Percentiles rank a stretch among this genome's conserved stretches.
Conservation (phyloP, 305 asterid species). For the Rubia peregrina region DNA sequence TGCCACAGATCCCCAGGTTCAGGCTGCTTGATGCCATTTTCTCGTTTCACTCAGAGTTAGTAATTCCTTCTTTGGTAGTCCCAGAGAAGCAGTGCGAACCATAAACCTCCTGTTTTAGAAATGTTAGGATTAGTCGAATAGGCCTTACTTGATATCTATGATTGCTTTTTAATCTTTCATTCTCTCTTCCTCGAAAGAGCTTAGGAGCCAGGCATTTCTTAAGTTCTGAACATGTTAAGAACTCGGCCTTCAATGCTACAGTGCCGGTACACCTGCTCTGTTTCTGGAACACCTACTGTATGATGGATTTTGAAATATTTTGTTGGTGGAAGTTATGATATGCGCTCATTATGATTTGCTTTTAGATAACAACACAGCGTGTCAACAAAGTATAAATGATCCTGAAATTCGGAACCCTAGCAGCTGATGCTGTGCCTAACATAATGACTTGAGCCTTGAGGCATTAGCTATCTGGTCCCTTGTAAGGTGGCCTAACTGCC, state of each 20-base stretch:
- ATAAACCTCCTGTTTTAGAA: background rate
- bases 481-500: slow-evolving; percentile 9
- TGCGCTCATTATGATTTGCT: background rate
- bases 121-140: background rate
- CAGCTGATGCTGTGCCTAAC: background rate
- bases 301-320: background rate
- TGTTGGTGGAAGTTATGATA: background rate
- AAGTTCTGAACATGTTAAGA: background rate
- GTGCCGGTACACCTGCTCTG: background rate
- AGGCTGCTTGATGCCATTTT: slow-evolving; percentile 28
- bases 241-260: background rate
- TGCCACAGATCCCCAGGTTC: slow-evolving; percentile 24
- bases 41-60: background rate
- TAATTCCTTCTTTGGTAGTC: background rate
- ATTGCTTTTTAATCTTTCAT: no score
- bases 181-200: background rate
- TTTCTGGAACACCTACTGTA: slow-evolving; percentile 1
- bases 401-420: background rate
- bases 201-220: background rate
- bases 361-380: background rate
- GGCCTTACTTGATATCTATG: slow-evolving; percentile 2
- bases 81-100: background rate
- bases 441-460: background rate
- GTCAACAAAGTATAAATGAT: background rate
- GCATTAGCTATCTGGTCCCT: slow-evolving; percentile 10